These are phyloP conservation scores for Orbilia brochopaga DNA, from an alignment of 2,329 filamentous ascomycete species.

Conservation along the genomic window DNA sequence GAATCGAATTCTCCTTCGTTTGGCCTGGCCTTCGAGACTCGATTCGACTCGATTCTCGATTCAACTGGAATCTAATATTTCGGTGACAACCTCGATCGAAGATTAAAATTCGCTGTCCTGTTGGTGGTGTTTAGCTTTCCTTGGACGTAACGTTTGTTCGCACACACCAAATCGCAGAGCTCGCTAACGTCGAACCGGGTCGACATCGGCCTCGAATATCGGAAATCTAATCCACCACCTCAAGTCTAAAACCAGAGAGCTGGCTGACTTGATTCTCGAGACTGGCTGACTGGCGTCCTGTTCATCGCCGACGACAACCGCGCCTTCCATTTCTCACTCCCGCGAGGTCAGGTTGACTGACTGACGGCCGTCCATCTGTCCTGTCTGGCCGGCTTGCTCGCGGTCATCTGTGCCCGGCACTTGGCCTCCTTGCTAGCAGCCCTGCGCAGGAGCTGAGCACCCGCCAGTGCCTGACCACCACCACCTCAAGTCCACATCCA, in stretches of 20 bases:
- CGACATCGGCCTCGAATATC: too few species aligned
- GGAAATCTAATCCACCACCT: too few species aligned
- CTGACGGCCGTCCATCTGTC: too few species aligned
- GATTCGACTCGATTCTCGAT: background rate
- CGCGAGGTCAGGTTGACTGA: too few species aligned
- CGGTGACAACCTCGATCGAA: too few species aligned
- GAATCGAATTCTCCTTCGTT: background rate
- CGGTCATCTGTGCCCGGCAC: constrained; percentile 9
- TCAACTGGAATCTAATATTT: too few species aligned
- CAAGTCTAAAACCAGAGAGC: background rate
- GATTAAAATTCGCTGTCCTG: too few species aligned
- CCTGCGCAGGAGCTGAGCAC: background rate
- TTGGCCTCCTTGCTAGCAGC: background rate
- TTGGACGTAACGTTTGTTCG: too few species aligned
- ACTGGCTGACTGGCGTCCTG: background rate
- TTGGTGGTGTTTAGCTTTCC: too few species aligned
- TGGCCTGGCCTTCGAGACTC: background rate
- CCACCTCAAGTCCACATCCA: background rate
- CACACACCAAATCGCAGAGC: too few species aligned
- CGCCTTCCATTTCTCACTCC: background rate
- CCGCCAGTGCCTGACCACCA: constrained; percentile 4
- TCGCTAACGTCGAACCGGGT: too few species aligned
- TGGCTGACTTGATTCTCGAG: constrained; percentile 1
- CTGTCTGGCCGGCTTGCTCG: background rate
- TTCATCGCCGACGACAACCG: background rate